phyloP scores from a whole-genome alignment of 192 early-diverging fungal genomes.

The Spizellomyces punctatus region DNA sequence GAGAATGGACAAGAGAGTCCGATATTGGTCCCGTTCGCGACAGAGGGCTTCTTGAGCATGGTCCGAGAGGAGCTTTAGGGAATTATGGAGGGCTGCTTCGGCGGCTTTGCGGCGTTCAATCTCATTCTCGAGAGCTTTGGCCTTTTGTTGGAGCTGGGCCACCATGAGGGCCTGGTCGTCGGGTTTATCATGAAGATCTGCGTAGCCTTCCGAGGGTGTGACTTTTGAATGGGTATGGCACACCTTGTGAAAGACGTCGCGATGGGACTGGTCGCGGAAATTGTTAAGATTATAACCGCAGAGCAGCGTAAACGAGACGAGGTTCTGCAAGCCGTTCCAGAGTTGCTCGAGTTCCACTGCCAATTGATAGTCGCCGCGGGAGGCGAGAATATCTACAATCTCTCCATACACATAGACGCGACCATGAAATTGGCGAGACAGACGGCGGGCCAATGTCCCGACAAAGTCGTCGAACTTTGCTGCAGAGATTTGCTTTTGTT shows the following conservation, averaged over 20 bases:
- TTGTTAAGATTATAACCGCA: constrained; percentile 13
- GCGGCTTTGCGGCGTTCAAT: constrained; percentile 14
- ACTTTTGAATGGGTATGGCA: constrained; percentile 14
- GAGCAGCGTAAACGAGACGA: constrained; percentile 13
- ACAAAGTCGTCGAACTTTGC: background rate
- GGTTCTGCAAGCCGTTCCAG: constrained; percentile 3
- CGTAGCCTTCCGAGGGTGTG: background rate
- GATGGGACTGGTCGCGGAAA: background rate
- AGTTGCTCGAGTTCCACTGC: constrained; percentile 10
- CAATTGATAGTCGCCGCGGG: background rate
- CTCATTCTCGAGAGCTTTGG: constrained; percentile 8
- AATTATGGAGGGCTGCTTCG: constrained; percentile 6
- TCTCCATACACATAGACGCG: constrained; percentile 15
- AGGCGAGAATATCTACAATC: constrained; percentile 13
- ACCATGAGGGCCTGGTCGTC: constrained; percentile 4
- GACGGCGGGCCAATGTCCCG: background rate
- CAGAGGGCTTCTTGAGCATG: constrained; percentile 16
- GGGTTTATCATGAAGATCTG: background rate
- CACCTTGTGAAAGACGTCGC: constrained; percentile 1
- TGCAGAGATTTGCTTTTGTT: background rate
- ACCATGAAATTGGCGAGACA: constrained; percentile 1
- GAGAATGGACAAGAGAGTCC: constrained; percentile 8
- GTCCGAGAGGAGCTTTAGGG: constrained; percentile 11
- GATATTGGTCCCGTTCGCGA: constrained; percentile 8
- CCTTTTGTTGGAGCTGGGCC: constrained; percentile 5